A percentile compares a stretch with the other conserved stretches of the same genome.
phyloP scores from a whole-genome alignment of 2,329 filamentous ascomycete species.

The Alternaria viburni region DNA sequence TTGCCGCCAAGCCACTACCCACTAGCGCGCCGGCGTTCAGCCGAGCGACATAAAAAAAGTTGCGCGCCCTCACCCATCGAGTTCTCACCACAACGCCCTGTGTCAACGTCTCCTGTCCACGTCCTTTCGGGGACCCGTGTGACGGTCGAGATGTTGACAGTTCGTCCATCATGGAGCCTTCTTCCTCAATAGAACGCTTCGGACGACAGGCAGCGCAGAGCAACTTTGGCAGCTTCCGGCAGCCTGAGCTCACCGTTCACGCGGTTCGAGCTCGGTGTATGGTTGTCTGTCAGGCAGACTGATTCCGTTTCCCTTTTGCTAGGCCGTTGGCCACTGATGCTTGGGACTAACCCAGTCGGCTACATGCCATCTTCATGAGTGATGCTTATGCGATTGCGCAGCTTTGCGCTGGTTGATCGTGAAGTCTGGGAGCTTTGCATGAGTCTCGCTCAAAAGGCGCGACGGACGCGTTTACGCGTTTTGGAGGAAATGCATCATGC shows the following conservation, averaged over 20 bases:
- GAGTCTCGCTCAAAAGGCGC: not conserved
- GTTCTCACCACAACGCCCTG: constrained; percentile 71
- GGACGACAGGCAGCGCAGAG: constrained; percentile 93
- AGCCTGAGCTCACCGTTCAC: constrained; percentile 56
- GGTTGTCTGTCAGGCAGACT: constrained; percentile 43
- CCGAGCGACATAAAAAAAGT: constrained; percentile 39
- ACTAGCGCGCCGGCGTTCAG: constrained; percentile 21
- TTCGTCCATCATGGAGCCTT: constrained; percentile 82
- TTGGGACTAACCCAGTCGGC: constrained; percentile 83
- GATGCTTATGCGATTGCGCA: not conserved
- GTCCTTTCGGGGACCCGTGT: constrained; percentile 54
- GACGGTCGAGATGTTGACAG: constrained; percentile 81
- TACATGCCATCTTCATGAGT: constrained; percentile 61
- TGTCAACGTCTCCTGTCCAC: constrained; percentile 77
- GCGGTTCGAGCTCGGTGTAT: constrained; percentile 49
- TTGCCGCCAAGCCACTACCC: constrained; percentile 26
- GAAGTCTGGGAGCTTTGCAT: not conserved
- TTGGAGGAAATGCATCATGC: not conserved
- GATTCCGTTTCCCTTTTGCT: constrained; percentile 72
- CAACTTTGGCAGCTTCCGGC: constrained; percentile 62
- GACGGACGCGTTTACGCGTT: not conserved
- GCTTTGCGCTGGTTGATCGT: not conserved
- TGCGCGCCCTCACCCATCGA: constrained; percentile 22
- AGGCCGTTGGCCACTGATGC: constrained; percentile 90
- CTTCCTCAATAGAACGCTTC: constrained; percentile 74